Percentiles rank a stretch among this genome's conserved stretches.
phyloP scores from a whole-genome alignment of 169 alveolate species.

The Babesia gibsoni region DNA sequence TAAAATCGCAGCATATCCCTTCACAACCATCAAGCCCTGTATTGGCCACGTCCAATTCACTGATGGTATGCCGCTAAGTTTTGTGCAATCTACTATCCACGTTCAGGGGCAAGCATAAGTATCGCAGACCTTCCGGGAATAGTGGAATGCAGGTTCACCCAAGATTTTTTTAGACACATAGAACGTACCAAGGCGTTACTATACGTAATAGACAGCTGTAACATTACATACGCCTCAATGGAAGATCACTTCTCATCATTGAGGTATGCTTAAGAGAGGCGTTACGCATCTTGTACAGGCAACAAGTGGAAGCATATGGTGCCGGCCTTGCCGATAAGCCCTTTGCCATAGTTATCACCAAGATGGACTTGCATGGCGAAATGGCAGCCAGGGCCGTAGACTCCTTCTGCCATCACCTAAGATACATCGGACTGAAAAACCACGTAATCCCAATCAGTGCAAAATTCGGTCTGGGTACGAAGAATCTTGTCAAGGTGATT shows the following conservation, averaged over 20 bases:
- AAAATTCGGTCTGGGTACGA: conserved; percentile 31
- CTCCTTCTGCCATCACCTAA: conserved; percentile 14
- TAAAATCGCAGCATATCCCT: conserved; percentile 56
- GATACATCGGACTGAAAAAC: not conserved
- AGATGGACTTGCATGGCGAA: conserved; percentile 44
- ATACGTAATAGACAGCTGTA: conserved; percentile 55
- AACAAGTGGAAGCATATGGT: conserved; percentile 26
- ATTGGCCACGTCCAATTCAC: conserved; percentile 44
- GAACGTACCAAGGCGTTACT: conserved; percentile 51
- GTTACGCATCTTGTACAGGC: not conserved
- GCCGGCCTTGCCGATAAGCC: conserved; percentile 38
- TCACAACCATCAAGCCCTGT: conserved; percentile 52
- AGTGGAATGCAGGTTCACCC: conserved; percentile 33
- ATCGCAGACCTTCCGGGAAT: conserved; percentile 63
- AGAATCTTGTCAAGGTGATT: not conserved
- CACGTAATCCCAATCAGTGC: conserved; percentile 40
- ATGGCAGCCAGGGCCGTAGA: conserved; percentile 29
- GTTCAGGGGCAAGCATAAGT: conserved; percentile 33
- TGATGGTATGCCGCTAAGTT: conserved; percentile 18
- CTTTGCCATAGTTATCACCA: conserved; percentile 38
- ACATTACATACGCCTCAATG: conserved; percentile 33
- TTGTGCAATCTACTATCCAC: not conserved
- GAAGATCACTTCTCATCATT: conserved; percentile 29
- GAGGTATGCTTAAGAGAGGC: not conserved
- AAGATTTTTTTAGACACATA: conserved; percentile 43